Conservation (phyloP, 2,329 filamentous ascomycete species). For the Biscogniauxia mediterranea region DNA sequence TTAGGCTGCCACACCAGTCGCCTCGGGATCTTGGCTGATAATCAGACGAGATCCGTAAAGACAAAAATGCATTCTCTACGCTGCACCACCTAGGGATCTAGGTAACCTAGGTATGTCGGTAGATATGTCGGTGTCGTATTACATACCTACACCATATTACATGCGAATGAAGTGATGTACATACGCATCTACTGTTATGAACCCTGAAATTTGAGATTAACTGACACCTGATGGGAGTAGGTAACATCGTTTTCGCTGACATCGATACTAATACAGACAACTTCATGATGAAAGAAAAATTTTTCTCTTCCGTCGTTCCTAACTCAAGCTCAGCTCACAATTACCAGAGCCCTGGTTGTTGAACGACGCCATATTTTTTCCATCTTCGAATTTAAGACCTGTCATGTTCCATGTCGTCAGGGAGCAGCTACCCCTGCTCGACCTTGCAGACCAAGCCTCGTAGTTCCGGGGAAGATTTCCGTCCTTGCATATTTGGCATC, state of each 20-base stretch:
- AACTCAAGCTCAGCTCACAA: not conserved
- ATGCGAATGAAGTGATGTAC: not conserved
- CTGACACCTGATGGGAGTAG: not conserved
- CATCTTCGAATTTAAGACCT: slow-evolving; percentile 19
- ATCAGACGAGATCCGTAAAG: not conserved
- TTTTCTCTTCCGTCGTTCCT: not conserved
- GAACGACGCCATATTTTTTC: slow-evolving; percentile 1
- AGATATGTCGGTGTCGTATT: not conserved
- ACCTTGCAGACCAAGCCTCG: slow-evolving; percentile 12
- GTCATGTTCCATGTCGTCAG: slow-evolving; percentile 20
- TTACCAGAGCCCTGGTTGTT: not conserved
- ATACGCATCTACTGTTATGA: not conserved
- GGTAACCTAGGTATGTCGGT: no score
- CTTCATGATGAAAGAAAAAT: not conserved
- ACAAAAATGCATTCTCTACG: not conserved
- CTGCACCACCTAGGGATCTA: no score
- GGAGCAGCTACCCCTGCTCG: slow-evolving; percentile 19
- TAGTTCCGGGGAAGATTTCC: slow-evolving; percentile 26
- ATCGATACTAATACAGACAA: not conserved
- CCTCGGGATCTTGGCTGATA: not conserved
- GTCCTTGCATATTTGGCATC: slow-evolving; percentile 16
- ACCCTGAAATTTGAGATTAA: not conserved
- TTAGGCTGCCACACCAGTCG: not conserved
- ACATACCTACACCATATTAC: not conserved
- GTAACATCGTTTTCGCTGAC: not conserved